phyloP scores from a whole-genome alignment of 768 basidiomycete genomes.

The Mycena haematopus region DNA sequence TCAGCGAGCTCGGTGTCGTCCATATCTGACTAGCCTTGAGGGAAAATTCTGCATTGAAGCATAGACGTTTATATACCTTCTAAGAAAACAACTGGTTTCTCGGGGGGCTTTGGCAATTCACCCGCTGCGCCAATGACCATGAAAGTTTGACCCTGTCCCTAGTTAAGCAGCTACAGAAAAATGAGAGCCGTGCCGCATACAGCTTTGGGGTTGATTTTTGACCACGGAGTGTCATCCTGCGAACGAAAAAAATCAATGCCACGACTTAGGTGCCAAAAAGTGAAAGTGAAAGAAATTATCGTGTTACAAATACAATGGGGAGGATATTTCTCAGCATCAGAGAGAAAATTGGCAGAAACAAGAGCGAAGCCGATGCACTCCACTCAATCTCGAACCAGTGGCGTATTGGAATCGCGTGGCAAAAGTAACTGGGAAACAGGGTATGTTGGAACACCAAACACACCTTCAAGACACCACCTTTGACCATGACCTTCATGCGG shows the following conservation, averaged over 20 bases:
- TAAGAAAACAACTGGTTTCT: constrained; percentile 79
- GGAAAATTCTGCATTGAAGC: not conserved
- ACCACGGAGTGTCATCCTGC: constrained; percentile 88
- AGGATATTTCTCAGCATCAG: not conserved
- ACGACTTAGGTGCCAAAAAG: not conserved
- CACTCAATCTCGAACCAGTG: not conserved
- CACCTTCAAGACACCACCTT: constrained; percentile 90
- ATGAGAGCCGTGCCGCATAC: constrained; percentile 48
- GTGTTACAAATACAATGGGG: not conserved
- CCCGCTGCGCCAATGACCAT: constrained; percentile 95
- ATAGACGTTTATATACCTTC: constrained; percentile 59
- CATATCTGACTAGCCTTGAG: constrained; percentile 65
- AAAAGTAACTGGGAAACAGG: not conserved
- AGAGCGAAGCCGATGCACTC: not conserved
- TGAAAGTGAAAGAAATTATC: not conserved
- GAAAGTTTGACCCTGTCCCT: constrained; percentile 79
- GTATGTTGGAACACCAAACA: constrained; percentile 24
- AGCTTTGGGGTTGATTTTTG: constrained; percentile 81
- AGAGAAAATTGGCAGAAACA: not conserved
- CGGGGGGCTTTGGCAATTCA: constrained; percentile 88
- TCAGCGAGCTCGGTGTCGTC: constrained; percentile 80
- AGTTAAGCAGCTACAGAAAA: constrained; percentile 3
- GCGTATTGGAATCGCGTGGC: not conserved
- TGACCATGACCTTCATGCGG: constrained; percentile 98
- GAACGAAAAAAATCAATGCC: constrained; percentile 10